A percentile compares a stretch with the other conserved stretches of the same genome.
phyloP scores from a whole-genome alignment of 164 flowering plant species.

The Stephania cephalantha region DNA sequence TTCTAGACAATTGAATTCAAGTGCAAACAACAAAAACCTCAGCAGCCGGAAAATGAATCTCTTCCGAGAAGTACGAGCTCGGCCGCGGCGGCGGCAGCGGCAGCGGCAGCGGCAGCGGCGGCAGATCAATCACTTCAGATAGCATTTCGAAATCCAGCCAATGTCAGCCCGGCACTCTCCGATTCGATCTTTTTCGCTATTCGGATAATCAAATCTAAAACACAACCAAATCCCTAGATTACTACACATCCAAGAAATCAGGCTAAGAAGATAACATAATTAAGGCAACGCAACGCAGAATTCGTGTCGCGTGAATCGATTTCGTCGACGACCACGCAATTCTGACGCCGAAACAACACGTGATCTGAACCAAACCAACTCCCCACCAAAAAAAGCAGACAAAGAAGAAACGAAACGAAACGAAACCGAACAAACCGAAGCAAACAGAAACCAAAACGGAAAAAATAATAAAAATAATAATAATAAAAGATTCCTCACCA shows the following conservation, averaged over 20 bases:
- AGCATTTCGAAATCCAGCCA: slow-evolving; percentile 27
- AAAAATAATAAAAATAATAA: too few species aligned
- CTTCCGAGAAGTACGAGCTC: slow-evolving; percentile 38
- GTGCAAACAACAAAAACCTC: slow-evolving; percentile 32
- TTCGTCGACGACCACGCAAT: neutral
- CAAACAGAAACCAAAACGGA: neutral
- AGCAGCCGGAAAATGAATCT: slow-evolving; percentile 30
- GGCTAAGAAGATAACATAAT: neutral
- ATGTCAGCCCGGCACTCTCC: neutral
- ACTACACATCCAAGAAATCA: neutral
- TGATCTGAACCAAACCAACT: neutral
- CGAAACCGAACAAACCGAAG: neutral
- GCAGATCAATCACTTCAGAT: slow-evolving; percentile 40
- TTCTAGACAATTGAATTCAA: neutral
- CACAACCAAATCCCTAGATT: neutral
- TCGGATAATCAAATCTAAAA: too few species aligned
- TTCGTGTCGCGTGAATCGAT: neutral
- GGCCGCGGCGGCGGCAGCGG: slow-evolving; percentile 34
- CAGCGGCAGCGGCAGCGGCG: slow-evolving; percentile 31
- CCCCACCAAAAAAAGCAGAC: neutral
- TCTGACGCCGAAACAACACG: neutral
- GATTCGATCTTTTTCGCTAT: neutral
- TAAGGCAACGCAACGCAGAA: neutral
- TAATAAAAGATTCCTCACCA: too few species aligned
- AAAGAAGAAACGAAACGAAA: neutral